phyloP scores from a whole-genome alignment of 108 stramenopile species.

The Heterococcus sp. region DNA sequence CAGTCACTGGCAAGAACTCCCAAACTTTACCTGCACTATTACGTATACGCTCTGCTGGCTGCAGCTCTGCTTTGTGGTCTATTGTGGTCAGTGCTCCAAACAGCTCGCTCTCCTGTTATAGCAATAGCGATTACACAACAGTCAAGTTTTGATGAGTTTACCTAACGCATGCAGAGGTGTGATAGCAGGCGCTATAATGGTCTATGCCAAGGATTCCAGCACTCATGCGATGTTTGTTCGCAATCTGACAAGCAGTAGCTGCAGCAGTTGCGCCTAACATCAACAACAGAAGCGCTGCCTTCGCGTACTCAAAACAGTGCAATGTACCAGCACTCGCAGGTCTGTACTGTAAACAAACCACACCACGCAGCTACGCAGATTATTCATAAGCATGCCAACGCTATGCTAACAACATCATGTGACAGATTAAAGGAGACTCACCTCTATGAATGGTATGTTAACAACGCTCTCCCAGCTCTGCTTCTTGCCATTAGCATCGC shows the following conservation, averaged over 20 bases:
- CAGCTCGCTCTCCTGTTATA: neutral
- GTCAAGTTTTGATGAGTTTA: neutral
- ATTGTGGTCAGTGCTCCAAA: constrained; percentile 1
- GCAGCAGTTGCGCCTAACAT: neutral
- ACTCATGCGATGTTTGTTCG: too few species aligned
- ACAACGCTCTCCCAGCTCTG: constrained; percentile 53
- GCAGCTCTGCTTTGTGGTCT: constrained; percentile 12
- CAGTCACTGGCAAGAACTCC: neutral
- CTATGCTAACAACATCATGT: neutral
- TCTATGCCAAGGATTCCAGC: neutral
- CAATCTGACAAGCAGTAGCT: neutral
- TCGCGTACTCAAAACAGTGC: neutral
- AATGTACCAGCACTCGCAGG: neutral
- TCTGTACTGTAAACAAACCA: neutral
- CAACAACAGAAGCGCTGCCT: neutral
- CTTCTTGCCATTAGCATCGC: constrained; percentile 48
- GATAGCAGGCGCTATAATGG: neutral
- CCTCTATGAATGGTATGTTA: constrained; percentile 52
- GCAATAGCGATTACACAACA: neutral
- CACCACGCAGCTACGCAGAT: neutral
- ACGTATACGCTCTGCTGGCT: constrained; percentile 8
- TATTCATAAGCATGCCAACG: neutral
- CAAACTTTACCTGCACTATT: constrained; percentile 11
- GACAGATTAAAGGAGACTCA: constrained; percentile 15
- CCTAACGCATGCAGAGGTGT: neutral